These are phyloP conservation scores for Lecanoromycetidae sp. DNA, from an alignment of 2,329 filamentous ascomycete genomes.

Conservation along the genomic window DNA sequence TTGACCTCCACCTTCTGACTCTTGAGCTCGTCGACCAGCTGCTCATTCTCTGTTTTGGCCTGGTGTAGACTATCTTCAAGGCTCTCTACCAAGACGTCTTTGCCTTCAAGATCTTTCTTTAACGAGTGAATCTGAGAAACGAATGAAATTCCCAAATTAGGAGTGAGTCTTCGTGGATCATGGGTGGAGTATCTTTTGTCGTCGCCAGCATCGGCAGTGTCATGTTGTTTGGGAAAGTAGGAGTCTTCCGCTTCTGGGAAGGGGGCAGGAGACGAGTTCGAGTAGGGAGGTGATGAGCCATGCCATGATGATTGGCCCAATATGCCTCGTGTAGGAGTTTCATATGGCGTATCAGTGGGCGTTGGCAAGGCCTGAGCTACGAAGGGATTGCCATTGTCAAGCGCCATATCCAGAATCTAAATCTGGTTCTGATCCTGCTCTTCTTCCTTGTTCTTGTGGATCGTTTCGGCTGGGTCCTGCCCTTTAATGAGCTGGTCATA, in stretches of 20 bases:
- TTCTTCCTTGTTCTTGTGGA: too few species aligned
- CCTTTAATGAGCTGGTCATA: too few species aligned
- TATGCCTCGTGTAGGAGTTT: slow-evolving; percentile 43
- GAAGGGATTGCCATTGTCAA: slow-evolving; percentile 42
- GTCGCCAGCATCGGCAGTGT: slow-evolving; percentile 41
- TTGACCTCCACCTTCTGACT: slow-evolving; percentile 62
- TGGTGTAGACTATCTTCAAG: slow-evolving; percentile 65
- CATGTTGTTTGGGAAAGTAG: slow-evolving; percentile 12
- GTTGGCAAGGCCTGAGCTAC: slow-evolving; percentile 53
- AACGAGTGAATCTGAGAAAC: slow-evolving; percentile 87
- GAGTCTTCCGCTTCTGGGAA: slow-evolving; percentile 35
- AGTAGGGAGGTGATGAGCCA: slow-evolving; percentile 53
- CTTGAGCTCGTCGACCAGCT: slow-evolving; percentile 49
- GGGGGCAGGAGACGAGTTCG: slow-evolving; percentile 45
- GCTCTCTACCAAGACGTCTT: slow-evolving; percentile 72
- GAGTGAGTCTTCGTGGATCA: slow-evolving; percentile 86
- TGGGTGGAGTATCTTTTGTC: slow-evolving; percentile 64
- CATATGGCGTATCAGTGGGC: slow-evolving; percentile 59
- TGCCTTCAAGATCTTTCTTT: slow-evolving; percentile 80
- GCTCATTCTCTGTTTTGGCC: slow-evolving; percentile 61
- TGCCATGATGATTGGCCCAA: slow-evolving; percentile 56
- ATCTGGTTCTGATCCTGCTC: not conserved
- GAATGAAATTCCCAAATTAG: slow-evolving; percentile 76
- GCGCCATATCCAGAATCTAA: slow-evolving; percentile 7
- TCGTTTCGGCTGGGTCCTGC: too few species aligned